A percentile compares a stretch with the other conserved stretches of the same genome.
Conservation (phyloP, 352 stramenopile genomes). For the Phytophthora cajani region DNA sequence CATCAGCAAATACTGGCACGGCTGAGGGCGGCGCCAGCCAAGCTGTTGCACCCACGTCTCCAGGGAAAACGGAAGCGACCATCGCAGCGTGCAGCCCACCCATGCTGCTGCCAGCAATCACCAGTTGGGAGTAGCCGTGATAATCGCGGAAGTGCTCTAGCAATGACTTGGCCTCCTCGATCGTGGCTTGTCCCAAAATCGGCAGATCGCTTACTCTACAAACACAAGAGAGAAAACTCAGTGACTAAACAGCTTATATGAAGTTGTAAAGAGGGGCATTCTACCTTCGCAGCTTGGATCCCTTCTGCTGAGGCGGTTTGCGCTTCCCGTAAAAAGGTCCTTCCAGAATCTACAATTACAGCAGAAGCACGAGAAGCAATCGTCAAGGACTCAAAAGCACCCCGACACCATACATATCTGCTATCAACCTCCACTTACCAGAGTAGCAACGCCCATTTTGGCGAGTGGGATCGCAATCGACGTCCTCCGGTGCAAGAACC, state of each 20-base stretch:
- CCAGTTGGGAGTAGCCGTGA: slow-evolving; percentile 61
- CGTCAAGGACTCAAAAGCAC: slow-evolving; percentile 11
- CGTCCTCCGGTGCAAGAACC: slow-evolving; percentile 73
- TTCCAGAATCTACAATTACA: slow-evolving; percentile 65
- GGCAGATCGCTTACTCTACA: slow-evolving; percentile 73
- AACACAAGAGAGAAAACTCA: not conserved
- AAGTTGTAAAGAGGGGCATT: not conserved
- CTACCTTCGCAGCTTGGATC: slow-evolving; percentile 75
- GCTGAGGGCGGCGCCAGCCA: slow-evolving; percentile 81
- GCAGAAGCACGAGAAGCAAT: not conserved
- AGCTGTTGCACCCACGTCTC: slow-evolving; percentile 65
- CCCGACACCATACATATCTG: not conserved
- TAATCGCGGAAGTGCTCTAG: slow-evolving; percentile 65
- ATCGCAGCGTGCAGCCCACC: slow-evolving; percentile 81
- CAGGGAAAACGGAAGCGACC: slow-evolving; percentile 73
- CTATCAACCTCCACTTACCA: slow-evolving; percentile 40
- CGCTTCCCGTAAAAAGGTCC: slow-evolving; percentile 81
- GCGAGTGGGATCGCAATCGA: slow-evolving; percentile 73
- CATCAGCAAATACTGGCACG: slow-evolving; percentile 75
- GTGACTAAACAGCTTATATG: not conserved
- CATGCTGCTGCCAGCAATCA: slow-evolving; percentile 81
- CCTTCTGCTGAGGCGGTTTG: slow-evolving; percentile 69
- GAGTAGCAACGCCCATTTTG: slow-evolving; percentile 60
- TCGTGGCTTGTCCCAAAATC: slow-evolving; percentile 79
- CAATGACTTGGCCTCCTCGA: slow-evolving; percentile 85